phyloP scores from a whole-genome alignment of 768 basidiomycete genomes.

The Lactarius quietus region DNA sequence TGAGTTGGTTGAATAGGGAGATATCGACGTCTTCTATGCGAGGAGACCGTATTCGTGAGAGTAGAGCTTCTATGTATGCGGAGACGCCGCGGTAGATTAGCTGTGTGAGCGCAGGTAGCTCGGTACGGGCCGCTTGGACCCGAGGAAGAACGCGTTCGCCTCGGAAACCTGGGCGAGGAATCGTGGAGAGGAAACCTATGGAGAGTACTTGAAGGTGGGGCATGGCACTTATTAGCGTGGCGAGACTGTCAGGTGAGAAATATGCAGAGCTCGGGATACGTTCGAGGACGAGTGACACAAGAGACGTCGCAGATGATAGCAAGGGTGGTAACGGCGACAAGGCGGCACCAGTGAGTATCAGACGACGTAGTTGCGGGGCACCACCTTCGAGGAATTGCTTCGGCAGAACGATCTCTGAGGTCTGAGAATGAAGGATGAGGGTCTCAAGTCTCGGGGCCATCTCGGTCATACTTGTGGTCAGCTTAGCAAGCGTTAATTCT shows the following conservation, averaged over 20 bases:
- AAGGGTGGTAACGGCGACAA: conserved; percentile 7
- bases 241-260: conserved; percentile 13
- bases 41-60: conserved; percentile 10
- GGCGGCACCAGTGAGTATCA: conserved; percentile 12
- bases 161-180: conserved; percentile 13
- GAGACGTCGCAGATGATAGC: conserved; percentile 8
- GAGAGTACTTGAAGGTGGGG: conserved; percentile 8
- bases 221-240: conserved; percentile 9
- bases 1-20: conserved; percentile 18
- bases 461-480: conserved; percentile 6
- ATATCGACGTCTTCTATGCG: conserved; percentile 11
- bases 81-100: conserved; percentile 15
- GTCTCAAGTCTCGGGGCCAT: conserved; percentile 9
- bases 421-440: conserved; percentile 14
- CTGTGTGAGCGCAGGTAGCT: conserved; percentile 14
- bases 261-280: conserved; percentile 14
- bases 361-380: conserved; percentile 10
- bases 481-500: neutral
- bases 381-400: conserved; percentile 9
- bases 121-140: neutral
- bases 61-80: conserved; percentile 14
- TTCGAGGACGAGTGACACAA: conserved; percentile 18
- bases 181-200: conserved; percentile 13
- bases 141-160: neutral
- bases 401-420: conserved; percentile 13